Evolutionary conservation across 169 alveolate species (phyloP).

Genomic region (Eimeria sp.): DNA sequence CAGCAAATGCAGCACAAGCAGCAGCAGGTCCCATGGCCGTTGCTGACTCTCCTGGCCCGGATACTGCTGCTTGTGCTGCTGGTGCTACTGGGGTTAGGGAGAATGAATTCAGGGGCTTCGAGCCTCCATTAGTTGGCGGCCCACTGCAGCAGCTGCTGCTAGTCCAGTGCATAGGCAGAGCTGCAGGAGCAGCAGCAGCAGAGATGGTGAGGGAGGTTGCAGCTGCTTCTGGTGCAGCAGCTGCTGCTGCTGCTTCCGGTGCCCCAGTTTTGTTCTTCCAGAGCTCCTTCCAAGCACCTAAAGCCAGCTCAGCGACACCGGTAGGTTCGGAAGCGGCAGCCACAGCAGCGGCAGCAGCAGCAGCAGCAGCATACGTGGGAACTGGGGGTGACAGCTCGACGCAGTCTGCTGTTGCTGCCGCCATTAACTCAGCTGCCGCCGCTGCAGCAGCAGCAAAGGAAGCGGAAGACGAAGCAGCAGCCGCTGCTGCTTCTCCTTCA

Average conservation of each 20-base stretch:
- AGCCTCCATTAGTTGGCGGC: background rate
- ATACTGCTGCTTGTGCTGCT: conserved; percentile 30
- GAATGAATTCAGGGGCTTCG: background rate
- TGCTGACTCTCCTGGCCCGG: conserved; percentile 33
- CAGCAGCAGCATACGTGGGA: conserved; percentile 2
- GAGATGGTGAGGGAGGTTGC: conserved; percentile 60
- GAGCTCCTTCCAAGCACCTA: background rate
- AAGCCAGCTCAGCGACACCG: background rate
- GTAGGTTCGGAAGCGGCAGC: background rate
- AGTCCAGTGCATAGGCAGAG: conserved; percentile 35
- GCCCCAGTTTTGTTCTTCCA: background rate
- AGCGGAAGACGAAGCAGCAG: conserved; percentile 65
- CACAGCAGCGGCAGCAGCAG: conserved; percentile 31
- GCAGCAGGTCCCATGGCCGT: conserved; percentile 72
- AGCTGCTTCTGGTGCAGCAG: conserved; percentile 45
- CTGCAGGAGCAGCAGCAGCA: conserved; percentile 63
- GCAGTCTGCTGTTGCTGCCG: background rate
- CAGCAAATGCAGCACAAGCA: conserved; percentile 69
- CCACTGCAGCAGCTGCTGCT: conserved; percentile 30
- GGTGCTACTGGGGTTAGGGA: background rate
- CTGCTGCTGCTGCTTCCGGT: conserved; percentile 48
- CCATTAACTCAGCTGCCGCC: background rate
- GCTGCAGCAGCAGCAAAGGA: conserved; percentile 49
- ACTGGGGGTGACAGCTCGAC: background rate
- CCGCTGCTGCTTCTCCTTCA: conserved; percentile 24